Conservation (phyloP, 768 basidiomycete species). For the Tephrocybe sp. region DNA sequence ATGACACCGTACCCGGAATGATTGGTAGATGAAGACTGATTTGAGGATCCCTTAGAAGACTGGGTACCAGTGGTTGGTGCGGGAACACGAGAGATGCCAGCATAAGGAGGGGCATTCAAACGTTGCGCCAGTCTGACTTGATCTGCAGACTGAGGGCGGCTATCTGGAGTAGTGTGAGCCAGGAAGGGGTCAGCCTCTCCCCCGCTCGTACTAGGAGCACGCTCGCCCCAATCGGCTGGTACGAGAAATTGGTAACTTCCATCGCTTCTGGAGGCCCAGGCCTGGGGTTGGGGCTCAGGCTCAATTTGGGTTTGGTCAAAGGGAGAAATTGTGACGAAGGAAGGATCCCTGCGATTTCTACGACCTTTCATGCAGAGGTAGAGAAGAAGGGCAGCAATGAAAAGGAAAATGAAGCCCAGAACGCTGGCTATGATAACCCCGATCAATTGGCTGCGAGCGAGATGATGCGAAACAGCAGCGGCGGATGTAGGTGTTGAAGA, state of each 20-base stretch:
- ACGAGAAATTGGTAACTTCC: slow-evolving; percentile 40
- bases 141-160: slow-evolving; percentile 5
- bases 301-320: background rate
- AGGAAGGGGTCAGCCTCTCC: slow-evolving; percentile 72
- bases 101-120: slow-evolving; percentile 21
- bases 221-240: slow-evolving; percentile 50
- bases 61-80: slow-evolving; percentile 36
- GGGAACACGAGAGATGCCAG: slow-evolving; percentile 39
- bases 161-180: slow-evolving; percentile 29
- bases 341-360: slow-evolving; percentile 30
- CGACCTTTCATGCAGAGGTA: slow-evolving; percentile 52
- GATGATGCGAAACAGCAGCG: slow-evolving; percentile 15
- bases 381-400: slow-evolving; percentile 47
- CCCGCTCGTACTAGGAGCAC: slow-evolving; percentile 67
- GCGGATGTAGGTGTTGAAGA: slow-evolving; percentile 26
- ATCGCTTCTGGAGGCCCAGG: slow-evolving; percentile 24
- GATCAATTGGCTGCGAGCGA: slow-evolving; percentile 44
- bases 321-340: slow-evolving; percentile 15
- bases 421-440: slow-evolving; percentile 63
- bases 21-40: slow-evolving; percentile 38
- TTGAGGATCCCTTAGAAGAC: slow-evolving; percentile 37
- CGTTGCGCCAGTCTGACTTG: slow-evolving; percentile 25
- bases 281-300: background rate
- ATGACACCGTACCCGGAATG: slow-evolving; percentile 44
- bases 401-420: slow-evolving; percentile 56